A percentile compares a stretch with the other conserved stretches of the same genome.
Conservation (phyloP, 2,329 filamentous ascomycete genomes). For the Cercospora sp. region DNA sequence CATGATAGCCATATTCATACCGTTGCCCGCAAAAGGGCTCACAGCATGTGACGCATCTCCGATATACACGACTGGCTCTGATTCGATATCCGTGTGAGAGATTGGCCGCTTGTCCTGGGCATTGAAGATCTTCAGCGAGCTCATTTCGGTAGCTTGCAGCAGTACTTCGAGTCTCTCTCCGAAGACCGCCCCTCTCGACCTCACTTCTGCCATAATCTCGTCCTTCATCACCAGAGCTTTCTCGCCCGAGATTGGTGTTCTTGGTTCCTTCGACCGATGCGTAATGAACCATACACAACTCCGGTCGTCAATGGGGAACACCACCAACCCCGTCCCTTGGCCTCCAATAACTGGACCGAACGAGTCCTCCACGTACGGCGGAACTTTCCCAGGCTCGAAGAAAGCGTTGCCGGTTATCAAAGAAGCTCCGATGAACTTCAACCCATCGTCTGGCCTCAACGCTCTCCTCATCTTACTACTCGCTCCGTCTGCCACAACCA, state of each 20-base stretch:
- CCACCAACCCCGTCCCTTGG: slow-evolving; percentile 47
- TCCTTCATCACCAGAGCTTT: not conserved
- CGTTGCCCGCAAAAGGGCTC: slow-evolving; percentile 53
- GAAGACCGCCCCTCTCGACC: not conserved
- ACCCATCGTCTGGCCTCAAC: slow-evolving; percentile 11
- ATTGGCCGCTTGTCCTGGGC: slow-evolving; percentile 52
- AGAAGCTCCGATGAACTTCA: slow-evolving; percentile 20
- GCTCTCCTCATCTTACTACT: slow-evolving; percentile 21
- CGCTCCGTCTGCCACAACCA: slow-evolving; percentile 24
- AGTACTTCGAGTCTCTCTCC: slow-evolving; percentile 42
- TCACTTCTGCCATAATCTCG: not conserved
- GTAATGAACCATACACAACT: slow-evolving; percentile 48
- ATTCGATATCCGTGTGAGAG: slow-evolving; percentile 35
- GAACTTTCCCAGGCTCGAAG: slow-evolving; percentile 16
- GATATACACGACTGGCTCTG: slow-evolving; percentile 46
- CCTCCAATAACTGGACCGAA: slow-evolving; percentile 30
- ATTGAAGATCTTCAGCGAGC: slow-evolving; percentile 44
- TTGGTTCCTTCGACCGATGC: not conserved
- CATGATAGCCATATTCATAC: slow-evolving; percentile 52
- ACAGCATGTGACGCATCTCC: slow-evolving; percentile 56
- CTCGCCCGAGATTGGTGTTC: not conserved
- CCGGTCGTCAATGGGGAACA: slow-evolving; percentile 48
- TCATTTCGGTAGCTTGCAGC: slow-evolving; percentile 44
- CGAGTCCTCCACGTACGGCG: slow-evolving; percentile 14
- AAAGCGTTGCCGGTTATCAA: slow-evolving; percentile 12